Base-by-base conservation (phyloP, 2,329 filamentous ascomycete species). In the Claviceps pusilla region DNA sequence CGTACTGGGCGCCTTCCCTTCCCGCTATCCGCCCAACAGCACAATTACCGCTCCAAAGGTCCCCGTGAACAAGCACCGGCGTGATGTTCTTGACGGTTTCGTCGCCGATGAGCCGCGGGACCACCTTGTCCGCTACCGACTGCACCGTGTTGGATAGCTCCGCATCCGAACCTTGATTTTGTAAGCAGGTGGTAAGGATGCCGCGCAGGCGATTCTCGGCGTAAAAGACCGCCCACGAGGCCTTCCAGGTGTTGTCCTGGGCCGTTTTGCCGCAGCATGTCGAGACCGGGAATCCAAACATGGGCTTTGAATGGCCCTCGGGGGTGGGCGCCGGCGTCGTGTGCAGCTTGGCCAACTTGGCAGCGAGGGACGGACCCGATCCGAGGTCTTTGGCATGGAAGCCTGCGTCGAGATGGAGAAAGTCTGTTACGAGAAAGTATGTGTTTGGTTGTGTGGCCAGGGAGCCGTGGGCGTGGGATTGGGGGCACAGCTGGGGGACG, bases 11-110 rank as follows among this genome's bases (percentile, higher is more conserved):
- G 0, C 75, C 75, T 0, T 75, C 74, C 37, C 65, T 61, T 1
- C 73, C 75, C 0, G 74, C 74, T 52, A 95, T 83, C 46, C 73
- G 73, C 0, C 86, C 89, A 3, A 73, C 68, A 11, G 81, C 80
- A 51, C 86, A 81, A 67, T 96, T 96, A 0, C 91, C 91, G 59
- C 82, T 86, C 91, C 91, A 96, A n/a, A 96, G 68, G 70, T 96
- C 90, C 0, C 91, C 91, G 64, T 97, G 91, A 0, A 95, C 75
- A 6, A 95, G 78, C 0, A 93, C 89, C 0, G 90, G 89, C n/a
- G 66, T 73, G 31, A 93, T 75, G 0, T 76, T 77, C 50, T 45
- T 71, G 11, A 94, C 67, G 63, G 83, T 80, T 0, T 71, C 75
- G 52, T 87, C 82, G 0, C 83, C 81, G 12, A 96, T 71, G n/a